A percentile compares a stretch with the other conserved stretches of the same genome.
Conservation (phyloP, 768 basidiomycete species). For the Boletales sp. region DNA sequence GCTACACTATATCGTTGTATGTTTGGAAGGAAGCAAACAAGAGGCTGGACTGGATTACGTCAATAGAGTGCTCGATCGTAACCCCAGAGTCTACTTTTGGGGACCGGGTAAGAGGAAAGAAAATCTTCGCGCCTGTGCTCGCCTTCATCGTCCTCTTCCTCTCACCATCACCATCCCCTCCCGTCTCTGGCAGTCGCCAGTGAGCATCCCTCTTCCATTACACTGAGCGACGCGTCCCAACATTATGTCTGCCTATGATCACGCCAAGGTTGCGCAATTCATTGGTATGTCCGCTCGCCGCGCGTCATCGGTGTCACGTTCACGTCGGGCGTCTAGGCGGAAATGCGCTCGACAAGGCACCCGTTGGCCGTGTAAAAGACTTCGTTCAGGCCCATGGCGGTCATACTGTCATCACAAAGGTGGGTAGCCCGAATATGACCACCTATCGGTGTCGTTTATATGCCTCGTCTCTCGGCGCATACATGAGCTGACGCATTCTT, state of each 20-base stretch:
- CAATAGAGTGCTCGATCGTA: conserved; percentile 13
- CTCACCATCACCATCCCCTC: conserved; percentile 18
- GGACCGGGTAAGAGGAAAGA: conserved; percentile 21
- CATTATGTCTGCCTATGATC: conserved; percentile 42
- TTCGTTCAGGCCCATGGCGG: conserved; percentile 91
- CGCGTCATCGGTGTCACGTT: conserved; percentile 10
- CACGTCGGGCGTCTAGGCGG: conserved; percentile 58
- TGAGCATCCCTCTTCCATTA: no score
- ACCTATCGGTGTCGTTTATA: conserved; percentile 7
- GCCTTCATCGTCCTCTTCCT: conserved; percentile 6
- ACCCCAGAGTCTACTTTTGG: conserved; percentile 29
- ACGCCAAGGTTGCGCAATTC: conserved; percentile 60
- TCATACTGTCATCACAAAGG: conserved; percentile 98
- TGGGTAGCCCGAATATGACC: conserved; percentile 35
- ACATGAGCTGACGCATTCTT: conserved; percentile 5
- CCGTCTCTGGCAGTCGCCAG: no score
- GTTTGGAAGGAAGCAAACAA: background rate
- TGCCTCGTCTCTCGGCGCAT: background rate
- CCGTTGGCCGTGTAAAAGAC: conserved; percentile 75
- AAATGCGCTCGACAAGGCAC: conserved; percentile 84
- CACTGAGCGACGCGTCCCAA: no score
- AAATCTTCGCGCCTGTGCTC: background rate
- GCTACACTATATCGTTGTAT: background rate
- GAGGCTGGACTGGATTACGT: background rate
- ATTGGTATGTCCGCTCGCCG: conserved; percentile 43